phyloP scores from a whole-genome alignment of 371 early-diverging fungal species.

The Mucor saturninus region DNA sequence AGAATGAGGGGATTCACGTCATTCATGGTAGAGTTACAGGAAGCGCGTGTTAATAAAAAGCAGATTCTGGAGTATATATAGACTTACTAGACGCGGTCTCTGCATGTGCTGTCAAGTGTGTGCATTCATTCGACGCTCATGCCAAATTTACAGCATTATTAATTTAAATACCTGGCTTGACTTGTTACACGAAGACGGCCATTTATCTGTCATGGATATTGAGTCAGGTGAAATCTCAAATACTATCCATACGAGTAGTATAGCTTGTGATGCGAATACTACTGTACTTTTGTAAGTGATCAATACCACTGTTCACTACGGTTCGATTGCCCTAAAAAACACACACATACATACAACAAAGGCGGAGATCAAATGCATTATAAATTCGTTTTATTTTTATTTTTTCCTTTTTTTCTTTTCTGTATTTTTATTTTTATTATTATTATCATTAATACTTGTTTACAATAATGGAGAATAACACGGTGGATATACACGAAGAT shows the following conservation, averaged over 20 bases:
- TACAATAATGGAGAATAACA: slow-evolving; percentile 2
- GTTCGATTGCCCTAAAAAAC: neutral
- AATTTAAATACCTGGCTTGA: slow-evolving; percentile 24
- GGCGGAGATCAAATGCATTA: neutral
- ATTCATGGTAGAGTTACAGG: slow-evolving; percentile 19
- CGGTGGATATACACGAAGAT: slow-evolving; percentile 39
- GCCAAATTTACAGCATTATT: slow-evolving; percentile 31
- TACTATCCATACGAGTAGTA: neutral
- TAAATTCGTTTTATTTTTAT: neutral
- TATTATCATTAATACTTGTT: neutral
- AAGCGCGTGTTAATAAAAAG: neutral
- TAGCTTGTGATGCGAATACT: slow-evolving; percentile 30
- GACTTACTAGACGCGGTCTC: slow-evolving; percentile 1
- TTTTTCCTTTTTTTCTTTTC: neutral
- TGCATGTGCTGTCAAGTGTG: neutral
- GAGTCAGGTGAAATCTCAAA: slow-evolving; percentile 25
- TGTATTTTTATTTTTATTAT: neutral
- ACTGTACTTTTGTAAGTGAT: slow-evolving; percentile 24
- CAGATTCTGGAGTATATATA: neutral
- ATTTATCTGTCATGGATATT: slow-evolving; percentile 29
- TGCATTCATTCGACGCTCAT: slow-evolving; percentile 17
- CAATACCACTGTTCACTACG: slow-evolving; percentile 12
- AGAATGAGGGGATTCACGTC: neutral
- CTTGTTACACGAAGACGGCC: slow-evolving; percentile 30
- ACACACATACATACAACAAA: too few relatives aligned